Evolutionary conservation across 129 eudicot genomes (phyloP), one percentile per base, ranked within the genome.

Genomic region (Logfia minima): DNA sequence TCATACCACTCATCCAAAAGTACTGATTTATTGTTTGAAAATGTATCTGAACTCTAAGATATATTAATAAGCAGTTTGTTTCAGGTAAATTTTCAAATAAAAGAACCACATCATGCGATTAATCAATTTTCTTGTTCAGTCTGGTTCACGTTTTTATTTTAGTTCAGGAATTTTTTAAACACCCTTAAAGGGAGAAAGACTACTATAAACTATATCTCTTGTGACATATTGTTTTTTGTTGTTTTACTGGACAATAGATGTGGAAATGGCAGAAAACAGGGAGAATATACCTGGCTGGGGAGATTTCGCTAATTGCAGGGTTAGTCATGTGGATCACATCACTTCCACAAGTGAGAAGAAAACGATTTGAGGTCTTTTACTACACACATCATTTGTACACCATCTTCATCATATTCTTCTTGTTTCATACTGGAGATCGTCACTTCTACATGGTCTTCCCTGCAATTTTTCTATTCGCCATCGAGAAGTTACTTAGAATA

Each of bases 371-470:
- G 78, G 62, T 89, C 59, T 95, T 95, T 81, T 95, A 87, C 83
- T 82, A 88, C 92, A 89, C 88, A 28, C 99, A 95, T 41, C 97
- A 95, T 34, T 80, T 95, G 21, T 91, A 95, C 74, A 82, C 68
- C 35, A 76, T 89, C 75, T 95, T 95, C 83, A 53, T 91, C 1
- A 35, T 86, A 59, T 89, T 91, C 85, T 94, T 94, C 90, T 69
- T 95, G 88, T 89, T 95, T 81, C 99, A 95, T 66, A 85, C 90
- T 26, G 99, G 99, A 21, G 96, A 91, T 41, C 91, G 96, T 66
- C 93, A 89, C 79, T 91, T 91, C 83, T 95, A 91, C 73, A 89
- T 69, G 88, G 89, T 91, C 35, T 87, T 95, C 67, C 88, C 96
- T 0, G 90, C 97, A 8, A 82, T 91, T 69, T 88, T 95, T 72